Percentiles rank a stretch among this genome's conserved stretches.
Evolutionary conservation across 2,329 filamentous ascomycete species (phyloP).

Genomic region (Pyrenophora tritici-repentis): DNA sequence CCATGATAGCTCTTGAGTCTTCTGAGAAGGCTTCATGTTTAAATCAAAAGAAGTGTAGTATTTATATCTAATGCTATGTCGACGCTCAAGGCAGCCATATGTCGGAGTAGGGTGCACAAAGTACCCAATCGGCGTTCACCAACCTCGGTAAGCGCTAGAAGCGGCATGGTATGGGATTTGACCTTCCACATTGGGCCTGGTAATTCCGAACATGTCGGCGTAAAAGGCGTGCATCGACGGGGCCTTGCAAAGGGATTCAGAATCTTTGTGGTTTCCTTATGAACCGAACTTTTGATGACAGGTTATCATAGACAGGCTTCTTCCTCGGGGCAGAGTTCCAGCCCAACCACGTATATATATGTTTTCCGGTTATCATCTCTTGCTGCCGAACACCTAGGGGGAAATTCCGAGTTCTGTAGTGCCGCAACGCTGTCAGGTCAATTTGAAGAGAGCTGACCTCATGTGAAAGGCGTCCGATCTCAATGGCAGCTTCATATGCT

Average conservation of each 20-base stretch:
- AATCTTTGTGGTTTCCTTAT: no score
- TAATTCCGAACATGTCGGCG: conserved; percentile 6
- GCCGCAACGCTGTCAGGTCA: no score
- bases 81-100: neutral
- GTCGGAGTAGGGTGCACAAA: conserved; percentile 4
- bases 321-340: no score
- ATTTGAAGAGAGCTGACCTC: no score
- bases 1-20: conserved; percentile 21
- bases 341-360: no score
- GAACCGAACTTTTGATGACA: no score
- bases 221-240: neutral
- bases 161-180: neutral
- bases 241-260: neutral
- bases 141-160: conserved; percentile 8
- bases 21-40: neutral
- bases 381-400: no score
- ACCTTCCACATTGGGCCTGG: neutral
- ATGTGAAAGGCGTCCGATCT: no score
- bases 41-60: neutral
- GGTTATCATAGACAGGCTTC: no score
- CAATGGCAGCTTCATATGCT: no score
- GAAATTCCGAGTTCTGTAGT: no score
- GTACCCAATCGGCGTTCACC: conserved; percentile 11
- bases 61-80: neutral
- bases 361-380: no score